phyloP scores from a whole-genome alignment of 2,329 filamentous ascomycete genomes.

The Fusarium sp. region DNA sequence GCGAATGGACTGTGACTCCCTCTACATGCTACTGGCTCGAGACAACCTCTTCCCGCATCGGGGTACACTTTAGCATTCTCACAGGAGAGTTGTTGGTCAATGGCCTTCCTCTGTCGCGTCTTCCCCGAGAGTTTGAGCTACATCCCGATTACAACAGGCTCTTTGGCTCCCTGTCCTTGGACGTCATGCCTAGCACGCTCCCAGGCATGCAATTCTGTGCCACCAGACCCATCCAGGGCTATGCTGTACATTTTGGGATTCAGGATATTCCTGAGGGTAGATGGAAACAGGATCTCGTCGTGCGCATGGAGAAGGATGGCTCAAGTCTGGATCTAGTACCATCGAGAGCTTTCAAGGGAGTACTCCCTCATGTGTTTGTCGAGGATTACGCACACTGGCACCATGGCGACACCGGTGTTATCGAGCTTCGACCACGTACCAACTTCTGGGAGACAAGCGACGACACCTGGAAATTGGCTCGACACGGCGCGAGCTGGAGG shows the following conservation, averaged over 20 bases:
- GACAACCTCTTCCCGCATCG: neutral
- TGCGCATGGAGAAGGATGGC: conserved; percentile 42
- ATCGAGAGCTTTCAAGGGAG: conserved; percentile 32
- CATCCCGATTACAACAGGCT: conserved; percentile 21
- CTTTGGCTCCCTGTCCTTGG: conserved; percentile 21
- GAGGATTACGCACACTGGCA: conserved; percentile 62
- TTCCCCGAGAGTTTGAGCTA: conserved; percentile 10
- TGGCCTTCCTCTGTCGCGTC: conserved; percentile 18
- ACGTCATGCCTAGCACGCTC: conserved; percentile 33
- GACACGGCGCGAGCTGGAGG: conserved; percentile 34
- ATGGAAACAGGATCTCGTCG: conserved; percentile 45
- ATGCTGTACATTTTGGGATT: conserved; percentile 44
- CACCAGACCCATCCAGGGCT: conserved; percentile 46
- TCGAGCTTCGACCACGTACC: conserved; percentile 49
- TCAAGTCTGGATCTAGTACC: conserved; percentile 50
- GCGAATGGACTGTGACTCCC: neutral
- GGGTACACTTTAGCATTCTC: conserved; percentile 22
- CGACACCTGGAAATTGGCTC: conserved; percentile 35
- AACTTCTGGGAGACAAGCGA: conserved; percentile 43
- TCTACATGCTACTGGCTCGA: conserved; percentile 27
- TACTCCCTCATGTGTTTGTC: conserved; percentile 53
- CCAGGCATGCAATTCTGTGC: conserved; percentile 55
- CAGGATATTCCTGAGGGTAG: conserved; percentile 47
- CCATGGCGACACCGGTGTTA: conserved; percentile 33
- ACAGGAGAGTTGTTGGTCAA: conserved; percentile 26